Conservation (phyloP, 2,329 filamentous ascomycete species). For the Exophiala dermatitidis region DNA sequence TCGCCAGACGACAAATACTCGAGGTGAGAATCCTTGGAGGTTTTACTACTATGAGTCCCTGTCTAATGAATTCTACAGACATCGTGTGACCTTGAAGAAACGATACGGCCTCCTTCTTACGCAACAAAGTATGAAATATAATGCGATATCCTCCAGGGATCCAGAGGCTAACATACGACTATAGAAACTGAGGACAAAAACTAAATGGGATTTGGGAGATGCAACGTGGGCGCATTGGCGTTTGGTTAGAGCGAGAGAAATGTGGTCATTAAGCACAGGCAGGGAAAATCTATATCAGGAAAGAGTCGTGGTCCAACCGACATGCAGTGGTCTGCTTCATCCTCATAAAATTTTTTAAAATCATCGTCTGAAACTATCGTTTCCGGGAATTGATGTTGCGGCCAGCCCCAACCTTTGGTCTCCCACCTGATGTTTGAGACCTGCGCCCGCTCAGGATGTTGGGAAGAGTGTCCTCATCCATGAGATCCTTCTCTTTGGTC, state of each 20-base stretch:
- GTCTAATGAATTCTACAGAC: slow-evolving; percentile 44
- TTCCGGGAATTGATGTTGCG: slow-evolving; percentile 75
- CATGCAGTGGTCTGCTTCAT: no score
- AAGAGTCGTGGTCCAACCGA: not conserved
- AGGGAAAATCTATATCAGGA: slow-evolving; percentile 14
- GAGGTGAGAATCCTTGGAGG: slow-evolving; percentile 41
- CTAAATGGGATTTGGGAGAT: slow-evolving; percentile 18
- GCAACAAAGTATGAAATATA: slow-evolving; percentile 54
- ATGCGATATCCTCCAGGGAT: not conserved
- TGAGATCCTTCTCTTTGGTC: slow-evolving; percentile 67
- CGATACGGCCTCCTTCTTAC: slow-evolving; percentile 82
- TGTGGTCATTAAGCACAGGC: not conserved
- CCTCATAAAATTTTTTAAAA: not conserved
- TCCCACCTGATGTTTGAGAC: slow-evolving; percentile 51
- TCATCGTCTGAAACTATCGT: slow-evolving; percentile 30
- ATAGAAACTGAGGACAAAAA: slow-evolving; percentile 31
- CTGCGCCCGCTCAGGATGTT: slow-evolving; percentile 75
- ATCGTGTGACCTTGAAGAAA: slow-evolving; percentile 91
- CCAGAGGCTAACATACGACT: slow-evolving; percentile 13
- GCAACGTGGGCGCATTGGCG: not conserved
- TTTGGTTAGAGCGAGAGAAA: not conserved
- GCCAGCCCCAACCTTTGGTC: slow-evolving; percentile 75
- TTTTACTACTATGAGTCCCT: no score
- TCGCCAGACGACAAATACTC: slow-evolving; percentile 99
- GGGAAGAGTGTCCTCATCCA: slow-evolving; percentile 92